Evolutionary conservation across 192 early-diverging fungal genomes (phyloP).

Genomic region (Thamnidium elegans): DNA sequence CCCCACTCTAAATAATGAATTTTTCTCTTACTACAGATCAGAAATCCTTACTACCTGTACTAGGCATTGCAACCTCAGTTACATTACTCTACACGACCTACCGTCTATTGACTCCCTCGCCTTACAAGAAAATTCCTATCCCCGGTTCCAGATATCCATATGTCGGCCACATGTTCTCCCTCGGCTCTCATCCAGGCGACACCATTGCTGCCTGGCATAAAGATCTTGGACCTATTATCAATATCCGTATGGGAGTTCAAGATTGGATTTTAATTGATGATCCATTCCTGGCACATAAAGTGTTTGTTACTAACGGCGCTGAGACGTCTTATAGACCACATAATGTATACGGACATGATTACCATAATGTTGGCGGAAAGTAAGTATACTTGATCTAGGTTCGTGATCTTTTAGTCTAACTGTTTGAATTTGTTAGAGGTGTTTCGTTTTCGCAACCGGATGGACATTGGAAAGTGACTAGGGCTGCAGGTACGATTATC

Average conservation of each 20-base stretch:
- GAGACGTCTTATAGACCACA: too few species aligned
- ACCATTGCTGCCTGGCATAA: not conserved
- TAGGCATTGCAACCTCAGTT: not conserved
- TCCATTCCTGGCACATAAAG: not conserved
- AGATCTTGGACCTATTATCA: not conserved
- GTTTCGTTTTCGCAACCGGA: too few species aligned
- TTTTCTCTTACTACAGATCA: too few species aligned
- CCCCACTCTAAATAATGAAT: too few species aligned
- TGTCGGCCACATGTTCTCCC: not conserved
- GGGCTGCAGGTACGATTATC: too few species aligned
- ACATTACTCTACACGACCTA: not conserved
- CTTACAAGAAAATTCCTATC: not conserved
- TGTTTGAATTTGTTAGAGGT: too few species aligned
- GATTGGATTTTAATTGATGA: constrained; percentile 1
- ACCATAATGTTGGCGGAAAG: too few species aligned
- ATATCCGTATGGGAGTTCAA: constrained; percentile 1
- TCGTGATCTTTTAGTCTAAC: too few species aligned
- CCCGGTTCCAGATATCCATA: not conserved
- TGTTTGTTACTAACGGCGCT: not conserved
- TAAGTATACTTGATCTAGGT: too few species aligned
- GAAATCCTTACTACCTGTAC: too few species aligned
- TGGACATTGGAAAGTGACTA: too few species aligned
- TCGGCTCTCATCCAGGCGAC: not conserved
- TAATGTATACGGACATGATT: too few species aligned
- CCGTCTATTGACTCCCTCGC: not conserved